phyloP scores from a whole-genome alignment of 1,284 basidiomycete genomes.

The Kalmanozyma brasiliensis region DNA sequence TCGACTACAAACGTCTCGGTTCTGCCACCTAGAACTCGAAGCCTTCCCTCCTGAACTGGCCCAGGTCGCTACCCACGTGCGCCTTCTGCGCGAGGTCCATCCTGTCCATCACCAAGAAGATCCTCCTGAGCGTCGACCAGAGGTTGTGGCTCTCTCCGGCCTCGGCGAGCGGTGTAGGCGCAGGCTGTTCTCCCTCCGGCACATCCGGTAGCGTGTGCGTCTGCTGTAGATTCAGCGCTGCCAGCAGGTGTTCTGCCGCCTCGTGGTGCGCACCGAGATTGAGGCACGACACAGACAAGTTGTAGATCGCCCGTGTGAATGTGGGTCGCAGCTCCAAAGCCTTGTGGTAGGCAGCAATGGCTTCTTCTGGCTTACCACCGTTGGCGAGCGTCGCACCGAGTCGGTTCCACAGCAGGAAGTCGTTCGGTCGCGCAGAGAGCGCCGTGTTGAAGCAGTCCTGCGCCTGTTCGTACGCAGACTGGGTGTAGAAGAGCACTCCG shows the following conservation, averaged over 20 bases:
- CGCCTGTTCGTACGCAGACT: slow-evolving; percentile 80
- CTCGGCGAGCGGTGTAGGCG: slow-evolving; percentile 55
- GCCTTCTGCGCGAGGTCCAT: slow-evolving; percentile 72
- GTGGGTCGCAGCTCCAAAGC: slow-evolving; percentile 93
- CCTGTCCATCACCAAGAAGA: slow-evolving; percentile 70
- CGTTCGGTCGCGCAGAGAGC: slow-evolving; percentile 81
- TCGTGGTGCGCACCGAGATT: slow-evolving; percentile 96
- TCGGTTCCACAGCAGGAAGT: slow-evolving; percentile 96
- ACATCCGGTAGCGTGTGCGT: slow-evolving; percentile 66
- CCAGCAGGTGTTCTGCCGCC: slow-evolving; percentile 95
- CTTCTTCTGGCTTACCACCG: slow-evolving; percentile 90
- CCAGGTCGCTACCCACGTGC: slow-evolving; percentile 72
- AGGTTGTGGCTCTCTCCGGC: slow-evolving; percentile 73
- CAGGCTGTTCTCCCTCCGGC: slow-evolving; percentile 49
- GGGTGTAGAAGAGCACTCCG: slow-evolving; percentile 91
- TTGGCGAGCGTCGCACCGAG: slow-evolving; percentile 95
- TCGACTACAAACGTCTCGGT: too few species aligned
- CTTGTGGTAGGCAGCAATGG: slow-evolving; percentile 91
- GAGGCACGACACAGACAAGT: slow-evolving; percentile 95
- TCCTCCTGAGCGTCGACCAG: slow-evolving; percentile 90
- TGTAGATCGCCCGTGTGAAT: slow-evolving; percentile 96
- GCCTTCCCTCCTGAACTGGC: slow-evolving; percentile 79
- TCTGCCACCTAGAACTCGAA: slow-evolving; percentile 92
- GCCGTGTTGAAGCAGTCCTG: slow-evolving; percentile 92
- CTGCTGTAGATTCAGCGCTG: slow-evolving; percentile 84